phyloP scores from a whole-genome alignment of 306 rosid genomes.

The Cicer arietinum region DNA sequence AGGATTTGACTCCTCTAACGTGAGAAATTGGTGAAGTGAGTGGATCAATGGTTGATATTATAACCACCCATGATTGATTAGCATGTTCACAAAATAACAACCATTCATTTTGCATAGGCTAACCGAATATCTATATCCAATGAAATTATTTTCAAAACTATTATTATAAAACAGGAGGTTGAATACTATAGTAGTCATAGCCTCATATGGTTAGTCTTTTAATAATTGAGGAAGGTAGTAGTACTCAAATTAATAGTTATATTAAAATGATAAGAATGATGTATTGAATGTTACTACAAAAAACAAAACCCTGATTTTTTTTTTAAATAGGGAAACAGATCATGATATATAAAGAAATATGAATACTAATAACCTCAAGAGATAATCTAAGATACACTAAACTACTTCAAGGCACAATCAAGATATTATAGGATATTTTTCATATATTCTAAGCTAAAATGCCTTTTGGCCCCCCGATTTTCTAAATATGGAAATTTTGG shows the following conservation, averaged over 20 bases:
- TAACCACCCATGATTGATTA: no score
- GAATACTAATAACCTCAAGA: background rate
- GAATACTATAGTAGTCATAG: background rate
- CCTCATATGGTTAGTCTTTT: background rate
- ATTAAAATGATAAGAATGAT: background rate
- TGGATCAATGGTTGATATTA: no score
- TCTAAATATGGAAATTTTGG: no score
- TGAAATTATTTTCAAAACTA: slow-evolving; percentile 21
- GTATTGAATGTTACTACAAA: background rate
- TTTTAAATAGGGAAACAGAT: background rate
- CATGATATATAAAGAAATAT: no score
- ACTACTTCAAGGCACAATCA: background rate
- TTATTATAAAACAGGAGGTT: slow-evolving; percentile 8
- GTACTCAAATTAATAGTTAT: background rate
- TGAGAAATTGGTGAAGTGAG: no score
- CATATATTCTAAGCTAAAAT: background rate
- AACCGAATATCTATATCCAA: background rate
- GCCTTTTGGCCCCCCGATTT: no score
- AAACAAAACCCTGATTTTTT: background rate
- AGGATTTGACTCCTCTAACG: no score
- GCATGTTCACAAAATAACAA: no score
- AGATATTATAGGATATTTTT: background rate
- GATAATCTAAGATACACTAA: background rate
- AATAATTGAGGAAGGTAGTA: background rate
- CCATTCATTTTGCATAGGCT: slow-evolving; percentile 32